Evolutionary conservation across 106 monocot species (phyloP), one percentile per base, ranked within the genome.

Genomic region (Allium cepa): DNA sequence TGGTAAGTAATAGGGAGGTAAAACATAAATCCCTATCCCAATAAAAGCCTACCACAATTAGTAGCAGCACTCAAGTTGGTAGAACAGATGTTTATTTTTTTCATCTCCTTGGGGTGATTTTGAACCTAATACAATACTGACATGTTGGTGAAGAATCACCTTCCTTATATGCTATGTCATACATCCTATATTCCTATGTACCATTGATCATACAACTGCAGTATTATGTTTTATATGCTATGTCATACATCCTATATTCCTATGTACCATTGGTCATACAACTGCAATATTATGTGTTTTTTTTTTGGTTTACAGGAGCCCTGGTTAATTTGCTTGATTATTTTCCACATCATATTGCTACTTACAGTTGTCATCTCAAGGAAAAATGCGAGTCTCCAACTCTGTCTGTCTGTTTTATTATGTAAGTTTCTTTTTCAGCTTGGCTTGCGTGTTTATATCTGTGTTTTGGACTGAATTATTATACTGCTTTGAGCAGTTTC

Each of bases 351-450:
- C 18, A 59, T 76, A 22, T 71, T 94, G 22, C 82, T 94, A 46
- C 71, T 94, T 55, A 60, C 63, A 66, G 76, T 70, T 26, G 50
- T 94, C 57, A 15, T 87, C 49, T 75, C 94, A 61, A 84, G 94
- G 78, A 94, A 81, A 70, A 78, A 79, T 77, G 68, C 87, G n/a
- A 94, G 90, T 60, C 75, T 94, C 50, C 94, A 94, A 72, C 53
- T 90, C 26, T 72, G 66, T 72, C 45, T 94, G 60, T 86, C 94
- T 3, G 55, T 84, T 74, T 17, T 90, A 50, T 75, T 88, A 71
- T 94, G 93, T 94, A 80, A 90, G 89, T 50, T 57, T 47, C 17
- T 36, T 53, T 14, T 69, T 22, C 69, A 8, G 50, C 0, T 56
- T 53, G 18, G 53, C 46, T 17, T 49, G 48, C 15, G 9, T 22